Evolutionary conservation across 345 rosid genomes (phyloP).

Genomic region (Aquilaria sinensis): DNA sequence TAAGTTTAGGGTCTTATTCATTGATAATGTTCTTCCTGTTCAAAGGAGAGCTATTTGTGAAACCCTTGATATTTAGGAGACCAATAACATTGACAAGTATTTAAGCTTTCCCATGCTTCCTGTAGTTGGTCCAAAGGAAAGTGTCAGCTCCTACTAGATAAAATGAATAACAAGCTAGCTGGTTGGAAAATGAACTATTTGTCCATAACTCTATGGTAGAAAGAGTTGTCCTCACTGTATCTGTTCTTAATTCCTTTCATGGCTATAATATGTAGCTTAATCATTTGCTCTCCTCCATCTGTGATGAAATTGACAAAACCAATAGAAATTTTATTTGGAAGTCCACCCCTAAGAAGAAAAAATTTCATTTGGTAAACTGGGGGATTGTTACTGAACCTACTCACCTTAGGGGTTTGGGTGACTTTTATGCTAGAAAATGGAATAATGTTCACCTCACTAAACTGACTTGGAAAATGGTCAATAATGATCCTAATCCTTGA

Average conservation of each 20-base stretch:
- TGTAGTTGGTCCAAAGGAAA: not conserved
- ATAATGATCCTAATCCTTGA: not conserved
- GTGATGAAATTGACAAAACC: not conserved
- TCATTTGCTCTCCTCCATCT: not conserved
- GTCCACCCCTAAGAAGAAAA: not conserved
- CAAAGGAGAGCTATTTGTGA: not conserved
- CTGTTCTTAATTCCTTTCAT: not conserved
- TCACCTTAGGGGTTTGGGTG: not conserved
- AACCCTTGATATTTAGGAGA: not conserved
- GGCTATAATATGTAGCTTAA: not conserved
- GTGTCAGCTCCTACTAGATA: not conserved
- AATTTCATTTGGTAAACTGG: conserved; percentile 1
- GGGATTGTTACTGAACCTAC: not conserved
- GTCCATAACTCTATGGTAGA: not conserved
- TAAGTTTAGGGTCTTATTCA: not conserved
- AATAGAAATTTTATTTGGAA: not conserved
- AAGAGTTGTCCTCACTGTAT: not conserved
- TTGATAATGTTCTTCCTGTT: not conserved
- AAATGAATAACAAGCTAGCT: not conserved
- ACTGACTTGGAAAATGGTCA: not conserved
- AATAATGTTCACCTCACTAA: not conserved
- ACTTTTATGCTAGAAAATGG: not conserved
- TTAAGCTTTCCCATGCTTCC: not conserved
- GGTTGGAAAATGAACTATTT: not conserved
- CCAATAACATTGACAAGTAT: not conserved